Evolutionary conservation across 768 basidiomycete species (phyloP).

Genomic region (Strobilomyces dryophilus): DNA sequence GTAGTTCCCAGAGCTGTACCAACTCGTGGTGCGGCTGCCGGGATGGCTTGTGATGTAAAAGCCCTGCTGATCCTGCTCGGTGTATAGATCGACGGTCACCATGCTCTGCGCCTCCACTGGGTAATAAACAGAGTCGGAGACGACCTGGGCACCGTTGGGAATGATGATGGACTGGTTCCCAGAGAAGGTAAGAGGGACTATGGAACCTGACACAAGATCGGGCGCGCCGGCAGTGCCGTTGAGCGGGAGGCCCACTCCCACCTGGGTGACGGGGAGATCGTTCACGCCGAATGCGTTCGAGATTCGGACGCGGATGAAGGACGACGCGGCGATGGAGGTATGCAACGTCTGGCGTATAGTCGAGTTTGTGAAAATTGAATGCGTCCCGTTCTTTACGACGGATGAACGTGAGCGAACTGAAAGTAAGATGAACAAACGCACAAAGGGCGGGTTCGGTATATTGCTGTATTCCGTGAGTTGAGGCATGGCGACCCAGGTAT

Average conservation of each 20-base stretch:
- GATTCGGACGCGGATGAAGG: slow-evolving; percentile 3
- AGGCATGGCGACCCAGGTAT: slow-evolving; percentile 7
- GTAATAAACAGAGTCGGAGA: slow-evolving; percentile 1
- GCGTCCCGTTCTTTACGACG: neutral
- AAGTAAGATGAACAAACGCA: neutral
- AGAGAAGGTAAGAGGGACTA: neutral
- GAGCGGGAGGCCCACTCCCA: neutral
- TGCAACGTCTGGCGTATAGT: slow-evolving; percentile 5
- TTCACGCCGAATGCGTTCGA: slow-evolving; percentile 1
- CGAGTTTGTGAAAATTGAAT: slow-evolving; percentile 1
- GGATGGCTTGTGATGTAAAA: slow-evolving; percentile 3
- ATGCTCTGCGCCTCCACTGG: neutral
- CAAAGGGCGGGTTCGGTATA: slow-evolving; percentile 2
- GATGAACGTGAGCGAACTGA: slow-evolving; percentile 4
- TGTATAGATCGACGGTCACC: slow-evolving; percentile 1
- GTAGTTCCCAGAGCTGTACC: slow-evolving; percentile 4
- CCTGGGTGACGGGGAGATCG: neutral
- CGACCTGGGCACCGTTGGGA: neutral
- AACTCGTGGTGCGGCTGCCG: neutral
- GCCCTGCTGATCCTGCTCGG: neutral
- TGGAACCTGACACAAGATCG: neutral
- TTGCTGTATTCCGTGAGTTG: slow-evolving; percentile 5
- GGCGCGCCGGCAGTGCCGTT: neutral
- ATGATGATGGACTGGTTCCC: slow-evolving; percentile 3
- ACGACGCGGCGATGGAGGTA: neutral